These are phyloP conservation scores for Tephrocybe sp. DNA, from an alignment of 768 basidiomycete genomes.

Conservation along the genomic window DNA sequence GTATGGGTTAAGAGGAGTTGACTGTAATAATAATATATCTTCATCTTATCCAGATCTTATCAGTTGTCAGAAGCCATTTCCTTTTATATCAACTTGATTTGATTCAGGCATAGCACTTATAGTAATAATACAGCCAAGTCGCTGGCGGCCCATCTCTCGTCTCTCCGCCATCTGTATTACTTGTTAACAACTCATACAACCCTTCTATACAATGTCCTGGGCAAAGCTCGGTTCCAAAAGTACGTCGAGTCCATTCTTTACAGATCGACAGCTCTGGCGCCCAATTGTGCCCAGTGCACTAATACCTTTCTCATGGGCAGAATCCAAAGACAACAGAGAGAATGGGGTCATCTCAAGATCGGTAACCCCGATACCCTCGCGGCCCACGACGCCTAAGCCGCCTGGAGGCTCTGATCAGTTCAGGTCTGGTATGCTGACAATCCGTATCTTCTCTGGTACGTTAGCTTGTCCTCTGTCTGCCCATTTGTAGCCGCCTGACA, in stretches of 20 bases:
- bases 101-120: too few species aligned
- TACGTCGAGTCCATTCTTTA: conserved; percentile 21
- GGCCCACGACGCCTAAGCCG: conserved; percentile 76
- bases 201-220: conserved; percentile 50
- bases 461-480: conserved; percentile 5
- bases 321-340: conserved; percentile 70
- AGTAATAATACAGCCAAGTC: conserved; percentile 18
- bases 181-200: conserved; percentile 14
- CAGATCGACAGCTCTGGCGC: conserved; percentile 4
- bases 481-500: background rate
- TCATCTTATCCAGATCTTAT: too few species aligned
- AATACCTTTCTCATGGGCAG: conserved; percentile 30
- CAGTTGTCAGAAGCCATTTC: conserved; percentile 7
- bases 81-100: conserved; percentile 13
- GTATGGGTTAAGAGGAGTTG: background rate
- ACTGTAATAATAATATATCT: background rate
- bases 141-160: conserved; percentile 30
- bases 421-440: conserved; percentile 89
- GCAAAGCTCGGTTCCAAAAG: conserved; percentile 46
- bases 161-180: conserved; percentile 18
- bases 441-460: conserved; percentile 91
- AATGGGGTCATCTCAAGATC: conserved; percentile 75
- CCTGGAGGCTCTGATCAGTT: conserved; percentile 60
- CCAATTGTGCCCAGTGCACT: conserved; percentile 5
- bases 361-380: conserved; percentile 78